Conservation (phyloP, 2,329 filamentous ascomycete species). For the Chaetomium olivaceum region DNA sequence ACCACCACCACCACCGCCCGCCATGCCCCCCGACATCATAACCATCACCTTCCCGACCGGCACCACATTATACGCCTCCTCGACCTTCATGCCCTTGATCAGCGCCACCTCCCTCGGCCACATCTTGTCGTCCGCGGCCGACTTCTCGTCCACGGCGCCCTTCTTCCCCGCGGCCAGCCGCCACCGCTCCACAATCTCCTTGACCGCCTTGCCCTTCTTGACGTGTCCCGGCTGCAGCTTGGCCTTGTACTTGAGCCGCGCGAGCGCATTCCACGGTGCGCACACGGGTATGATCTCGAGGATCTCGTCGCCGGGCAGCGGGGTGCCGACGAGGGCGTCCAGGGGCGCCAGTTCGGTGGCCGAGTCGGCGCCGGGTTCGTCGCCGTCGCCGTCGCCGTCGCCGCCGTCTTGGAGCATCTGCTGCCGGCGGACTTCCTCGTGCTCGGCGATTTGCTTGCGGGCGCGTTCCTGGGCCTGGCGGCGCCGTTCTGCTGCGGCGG, state of each 20-base stretch:
- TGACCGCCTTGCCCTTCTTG: slow-evolving; percentile 94
- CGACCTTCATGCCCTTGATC: slow-evolving; percentile 75
- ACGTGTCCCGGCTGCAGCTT: slow-evolving; percentile 87
- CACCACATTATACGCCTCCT: slow-evolving; percentile 78
- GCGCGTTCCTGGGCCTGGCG: slow-evolving; percentile 77
- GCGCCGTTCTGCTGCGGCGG: slow-evolving; percentile 71
- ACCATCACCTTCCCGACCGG: slow-evolving; percentile 79
- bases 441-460: slow-evolving; percentile 72
- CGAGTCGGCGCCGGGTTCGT: slow-evolving; percentile 44
- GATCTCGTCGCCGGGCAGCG: slow-evolving; percentile 79
- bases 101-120: slow-evolving; percentile 87
- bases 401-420: slow-evolving; percentile 62
- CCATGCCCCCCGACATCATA: slow-evolving; percentile 65
- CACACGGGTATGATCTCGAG: slow-evolving; percentile 66
- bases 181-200: slow-evolving; percentile 86
- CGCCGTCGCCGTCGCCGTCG: slow-evolving; percentile 61
- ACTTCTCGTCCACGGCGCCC: slow-evolving; percentile 62
- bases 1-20: slow-evolving; percentile 37
- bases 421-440: slow-evolving; percentile 66
- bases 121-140: slow-evolving; percentile 69
- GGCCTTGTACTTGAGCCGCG: slow-evolving; percentile 84
- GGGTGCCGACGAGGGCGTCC: slow-evolving; percentile 74
- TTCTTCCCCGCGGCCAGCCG: slow-evolving; percentile 55
- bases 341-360: slow-evolving; percentile 65
- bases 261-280: slow-evolving; percentile 64